Conservation (phyloP, 2,329 filamentous ascomycete species). For the Apiospora hydei region DNA sequence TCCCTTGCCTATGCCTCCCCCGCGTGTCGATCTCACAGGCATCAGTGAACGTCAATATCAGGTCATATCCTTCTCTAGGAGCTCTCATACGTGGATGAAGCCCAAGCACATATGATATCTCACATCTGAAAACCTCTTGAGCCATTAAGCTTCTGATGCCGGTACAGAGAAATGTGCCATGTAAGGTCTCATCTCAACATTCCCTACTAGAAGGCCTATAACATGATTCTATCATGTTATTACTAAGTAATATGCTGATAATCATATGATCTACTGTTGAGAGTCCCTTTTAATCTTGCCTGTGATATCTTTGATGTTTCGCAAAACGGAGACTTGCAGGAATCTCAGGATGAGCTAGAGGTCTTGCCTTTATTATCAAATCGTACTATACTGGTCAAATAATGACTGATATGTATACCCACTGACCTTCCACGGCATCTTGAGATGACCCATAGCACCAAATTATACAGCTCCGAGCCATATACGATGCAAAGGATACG, state of each 20-base stretch:
- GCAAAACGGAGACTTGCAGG: not conserved
- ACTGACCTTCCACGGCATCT: not conserved
- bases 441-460: not conserved
- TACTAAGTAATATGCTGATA: not conserved
- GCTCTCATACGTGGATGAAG: not conserved
- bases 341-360: not conserved
- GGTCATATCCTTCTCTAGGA: not conserved
- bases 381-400: not conserved
- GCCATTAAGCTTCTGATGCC: not conserved
- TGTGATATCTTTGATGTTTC: not conserved
- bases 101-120: not conserved
- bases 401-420: not conserved
- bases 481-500: not conserved
- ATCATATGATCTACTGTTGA: not conserved
- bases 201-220: not conserved
- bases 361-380: not conserved
- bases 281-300: not conserved
- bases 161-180: not conserved
- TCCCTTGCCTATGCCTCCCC: not conserved
- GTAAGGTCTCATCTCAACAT: not conserved
- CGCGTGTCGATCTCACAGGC: not conserved
- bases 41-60: not conserved
- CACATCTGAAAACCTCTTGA: not conserved
- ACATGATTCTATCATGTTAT: not conserved
- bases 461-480: not conserved